phyloP scores from a whole-genome alignment of 148 eudicot species.

The Arctostaphylos glauca region DNA sequence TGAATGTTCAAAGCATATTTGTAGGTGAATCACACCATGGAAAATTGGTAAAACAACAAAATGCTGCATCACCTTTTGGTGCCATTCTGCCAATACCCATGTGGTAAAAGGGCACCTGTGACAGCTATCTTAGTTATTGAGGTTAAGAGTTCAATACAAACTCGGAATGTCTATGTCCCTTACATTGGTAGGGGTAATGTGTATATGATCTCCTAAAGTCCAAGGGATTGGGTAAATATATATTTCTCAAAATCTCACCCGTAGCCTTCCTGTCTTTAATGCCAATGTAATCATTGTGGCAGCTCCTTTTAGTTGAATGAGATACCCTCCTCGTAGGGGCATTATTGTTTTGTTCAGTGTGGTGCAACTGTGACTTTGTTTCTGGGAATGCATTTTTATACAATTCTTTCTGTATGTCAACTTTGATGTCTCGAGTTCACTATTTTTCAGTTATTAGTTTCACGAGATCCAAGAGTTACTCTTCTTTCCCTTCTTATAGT shows the following conservation, averaged over 20 bases:
- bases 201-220: neutral
- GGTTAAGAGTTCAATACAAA: neutral
- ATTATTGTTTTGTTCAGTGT: neutral
- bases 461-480: neutral
- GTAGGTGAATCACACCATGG: neutral
- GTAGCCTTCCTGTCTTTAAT: neutral
- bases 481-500: neutral
- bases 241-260: neutral
- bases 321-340: neutral
- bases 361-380: neutral
- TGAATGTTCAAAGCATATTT: neutral
- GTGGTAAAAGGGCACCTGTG: neutral
- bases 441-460: neutral
- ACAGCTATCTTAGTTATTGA: neutral
- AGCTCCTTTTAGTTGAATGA: neutral
- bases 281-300: neutral
- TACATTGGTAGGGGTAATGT: neutral
- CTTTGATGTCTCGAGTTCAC: neutral
- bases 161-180: neutral
- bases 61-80: neutral
- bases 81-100: neutral
- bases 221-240: neutral
- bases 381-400: neutral
- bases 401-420: neutral
- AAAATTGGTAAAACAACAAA: neutral